Base-by-base conservation (phyloP, 805 yeast species). In the Cyberlindnera mrakii region DNA sequence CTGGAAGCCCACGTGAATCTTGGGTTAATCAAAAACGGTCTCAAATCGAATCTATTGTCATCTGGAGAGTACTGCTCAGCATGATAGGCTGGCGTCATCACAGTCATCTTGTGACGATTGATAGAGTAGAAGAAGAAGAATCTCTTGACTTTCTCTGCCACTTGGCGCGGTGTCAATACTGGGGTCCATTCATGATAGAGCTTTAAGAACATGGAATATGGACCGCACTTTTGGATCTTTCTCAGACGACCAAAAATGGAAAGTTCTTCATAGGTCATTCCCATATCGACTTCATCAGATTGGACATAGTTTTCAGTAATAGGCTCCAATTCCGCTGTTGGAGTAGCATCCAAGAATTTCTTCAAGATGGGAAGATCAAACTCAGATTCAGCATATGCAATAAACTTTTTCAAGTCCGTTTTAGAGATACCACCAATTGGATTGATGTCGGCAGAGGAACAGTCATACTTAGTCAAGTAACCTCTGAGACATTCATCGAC, bases 381-480 rank as follows among this genome's bases (percentile, higher is more conserved):
- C 42, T 75, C 70, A 6, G 57, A 60, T 29, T 78, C 72, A 0
- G 97, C 88, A 77, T 88, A 93, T 3, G 71, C 77, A 41, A 93
- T 93, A 56, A 95, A 93, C 41, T 76, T 71, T 60, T 87, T 89
- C 60, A 93, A 69, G 59, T 95, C 99, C 0, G 89, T 88, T 61
- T 93, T 93, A 14, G 99, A 91, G 35, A 93, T 87, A 30, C 97
- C 96, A n/a, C 99, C 99, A 52, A 93, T 95, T 23, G 99, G 99
- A 60, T 93, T 93, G 47, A 93, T 78, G 66, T 93, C 99, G 1
- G 99, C 99, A 15, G 95, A 82, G 4, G 98, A 90, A 63, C 97
- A 89, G 63, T 93, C 99, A 64, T 93, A 93, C 61, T 93, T 93
- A 9, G 99, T 93, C 58, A 93, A 70, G 58, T 93, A 93, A 0